Base-by-base conservation (phyloP, 2,329 filamentous ascomycete genomes). In the Botryotinia calthae region DNA sequence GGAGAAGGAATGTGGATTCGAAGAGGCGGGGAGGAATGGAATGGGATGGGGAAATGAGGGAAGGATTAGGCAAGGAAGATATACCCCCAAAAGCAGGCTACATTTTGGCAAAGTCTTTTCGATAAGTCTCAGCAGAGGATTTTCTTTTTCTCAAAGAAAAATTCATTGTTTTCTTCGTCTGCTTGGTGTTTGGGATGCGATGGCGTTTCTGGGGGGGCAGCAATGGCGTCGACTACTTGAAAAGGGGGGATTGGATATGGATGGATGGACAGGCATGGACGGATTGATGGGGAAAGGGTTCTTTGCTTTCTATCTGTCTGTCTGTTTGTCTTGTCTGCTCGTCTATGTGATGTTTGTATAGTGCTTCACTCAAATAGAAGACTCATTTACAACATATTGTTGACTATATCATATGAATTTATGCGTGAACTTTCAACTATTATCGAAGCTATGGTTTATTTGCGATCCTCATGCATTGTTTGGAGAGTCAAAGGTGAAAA, bases 351-450 rank as follows among this genome's bases (percentile, higher is more conserved):
- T 48, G n/a, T 48, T 65, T 48, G n/a, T 34, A 66, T 66, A 28
- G 46, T 48, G 46, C 63, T 66, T 51, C 46, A 37, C 48, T 51
- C 31, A 51, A 51, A 51, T 66, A 66, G 44, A 54, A 51, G 63
- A 54, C n/a, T 28, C 22, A 25, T 51, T n/a, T 66, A 51, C 46
- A 51, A 51, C 1, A n/a, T 37, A 10, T 14, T 37, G 34, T 37
- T 37, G 34, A 37, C 14, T 48, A 8, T 28, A 34, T 22, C n/a
- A 20, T 37, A 46, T 16, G 25, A 25, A n/a, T 66, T 4, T 6
- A 9, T 37, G 31, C 34, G 28, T 66, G 63, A 25, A n/a, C 63
- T 37, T 51, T 20, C 9, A 4, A n/a, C 37, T 51, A 46, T 66
- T 25, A 28, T 28, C n/a, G 14, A n/a, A 34, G 51, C 12, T 37